A percentile compares a stretch with the other conserved stretches of the same genome.
Conservation (phyloP, 768 basidiomycete species). For the Podaxis sp. region DNA sequence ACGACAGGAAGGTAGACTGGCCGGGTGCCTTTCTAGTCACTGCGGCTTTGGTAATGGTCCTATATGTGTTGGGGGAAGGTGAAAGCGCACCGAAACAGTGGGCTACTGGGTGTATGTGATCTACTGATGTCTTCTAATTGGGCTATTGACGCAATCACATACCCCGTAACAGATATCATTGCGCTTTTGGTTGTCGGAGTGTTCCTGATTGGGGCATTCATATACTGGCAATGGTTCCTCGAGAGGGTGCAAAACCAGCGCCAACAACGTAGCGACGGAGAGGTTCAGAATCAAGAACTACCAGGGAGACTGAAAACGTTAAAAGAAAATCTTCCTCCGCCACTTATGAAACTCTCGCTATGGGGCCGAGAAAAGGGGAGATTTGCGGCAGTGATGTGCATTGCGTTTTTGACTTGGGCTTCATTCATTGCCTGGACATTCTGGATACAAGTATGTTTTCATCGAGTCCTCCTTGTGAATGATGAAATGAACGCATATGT, state of each 20-base stretch:
- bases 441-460: conserved; percentile 26
- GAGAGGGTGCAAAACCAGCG: conserved; percentile 38
- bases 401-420: conserved; percentile 68
- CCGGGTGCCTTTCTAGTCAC: conserved; percentile 67
- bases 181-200: conserved; percentile 64
- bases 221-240: conserved; percentile 66
- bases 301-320: neutral
- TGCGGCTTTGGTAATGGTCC: conserved; percentile 63
- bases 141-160: neutral
- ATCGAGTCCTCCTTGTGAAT: too few species aligned
- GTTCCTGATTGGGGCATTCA: conserved; percentile 52
- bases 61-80: conserved; percentile 74
- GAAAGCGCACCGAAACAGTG: conserved; percentile 58
- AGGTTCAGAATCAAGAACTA: neutral
- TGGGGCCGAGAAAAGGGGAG: conserved; percentile 65
- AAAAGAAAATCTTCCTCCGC: conserved; percentile 41
- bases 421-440: conserved; percentile 55
- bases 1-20: conserved; percentile 67
- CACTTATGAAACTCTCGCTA: conserved; percentile 61
- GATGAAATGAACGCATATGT: neutral
- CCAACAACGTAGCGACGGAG: conserved; percentile 2
- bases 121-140: neutral
- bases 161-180: conserved; percentile 58
- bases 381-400: conserved; percentile 57
- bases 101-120: conserved; percentile 42